phyloP scores from a whole-genome alignment of 2,329 filamentous ascomycete species.

The Colletotrichum neosansevieriae region DNA sequence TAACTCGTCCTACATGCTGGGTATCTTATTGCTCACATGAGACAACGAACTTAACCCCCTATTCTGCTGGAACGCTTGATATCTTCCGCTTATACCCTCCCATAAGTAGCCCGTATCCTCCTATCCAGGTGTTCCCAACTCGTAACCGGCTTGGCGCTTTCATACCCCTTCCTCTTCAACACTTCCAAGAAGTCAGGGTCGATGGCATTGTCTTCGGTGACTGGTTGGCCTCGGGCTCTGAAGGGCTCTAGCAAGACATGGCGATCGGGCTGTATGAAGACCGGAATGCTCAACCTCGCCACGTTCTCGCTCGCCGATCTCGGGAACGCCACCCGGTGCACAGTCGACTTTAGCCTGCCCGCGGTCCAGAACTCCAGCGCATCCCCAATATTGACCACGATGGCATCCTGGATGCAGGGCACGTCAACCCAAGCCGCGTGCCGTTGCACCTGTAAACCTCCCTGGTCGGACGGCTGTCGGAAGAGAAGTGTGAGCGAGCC shows the following conservation, averaged over 20 bases:
- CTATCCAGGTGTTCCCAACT: constrained; percentile 36
- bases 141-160: constrained; percentile 32
- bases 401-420: constrained; percentile 53
- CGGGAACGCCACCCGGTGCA: constrained; percentile 87
- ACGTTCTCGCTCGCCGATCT: constrained; percentile 37
- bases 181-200: constrained; percentile 34
- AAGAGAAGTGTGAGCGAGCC: constrained; percentile 81
- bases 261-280: constrained; percentile 40
- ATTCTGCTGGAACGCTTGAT: no score
- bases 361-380: constrained; percentile 89
- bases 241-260: constrained; percentile 37
- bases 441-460: constrained; percentile 85
- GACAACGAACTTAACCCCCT: no score
- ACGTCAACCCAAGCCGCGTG: constrained; percentile 62
- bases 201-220: background rate
- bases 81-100: background rate
- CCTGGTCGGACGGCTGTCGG: constrained; percentile 77
- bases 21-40: background rate
- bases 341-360: constrained; percentile 85
- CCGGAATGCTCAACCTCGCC: constrained; percentile 36
- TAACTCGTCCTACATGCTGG: background rate
- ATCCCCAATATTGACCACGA: constrained; percentile 82
- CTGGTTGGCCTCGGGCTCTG: background rate
- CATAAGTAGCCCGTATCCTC: constrained; percentile 38
- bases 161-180: constrained; percentile 36